These are phyloP conservation scores for Escallonia rubra DNA, from an alignment of 129 eudicot genomes.

Conservation along the genomic window DNA sequence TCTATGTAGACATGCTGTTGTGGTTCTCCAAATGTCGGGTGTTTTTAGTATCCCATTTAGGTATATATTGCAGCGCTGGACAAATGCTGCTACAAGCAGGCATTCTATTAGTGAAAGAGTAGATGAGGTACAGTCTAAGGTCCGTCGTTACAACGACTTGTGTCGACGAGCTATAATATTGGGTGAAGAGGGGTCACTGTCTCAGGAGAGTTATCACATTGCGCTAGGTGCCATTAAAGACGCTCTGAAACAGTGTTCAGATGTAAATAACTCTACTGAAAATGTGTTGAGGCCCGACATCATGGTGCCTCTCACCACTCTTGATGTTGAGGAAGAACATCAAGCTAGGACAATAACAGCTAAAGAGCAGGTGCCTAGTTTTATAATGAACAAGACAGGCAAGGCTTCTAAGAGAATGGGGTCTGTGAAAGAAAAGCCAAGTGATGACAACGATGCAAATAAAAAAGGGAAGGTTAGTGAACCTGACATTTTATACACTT, in stretches of 20 bases:
- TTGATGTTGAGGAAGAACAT: constrained; percentile 29
- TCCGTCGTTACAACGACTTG: constrained; percentile 72
- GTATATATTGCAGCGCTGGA: constrained; percentile 87
- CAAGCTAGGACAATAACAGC: constrained; percentile 27
- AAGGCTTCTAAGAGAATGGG: constrained; percentile 46
- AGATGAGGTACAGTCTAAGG: constrained; percentile 76
- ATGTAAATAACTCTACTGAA: constrained; percentile 31
- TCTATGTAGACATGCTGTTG: constrained; percentile 84
- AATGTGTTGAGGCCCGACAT: constrained; percentile 28
- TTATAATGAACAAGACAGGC: constrained; percentile 21
- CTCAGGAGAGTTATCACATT: constrained; percentile 69
- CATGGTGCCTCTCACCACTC: constrained; percentile 13
- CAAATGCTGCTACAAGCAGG: constrained; percentile 81
- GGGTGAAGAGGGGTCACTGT: constrained; percentile 92
- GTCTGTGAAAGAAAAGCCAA: constrained; percentile 43
- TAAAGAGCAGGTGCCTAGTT: constrained; percentile 22
- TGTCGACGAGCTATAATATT: constrained; percentile 84
- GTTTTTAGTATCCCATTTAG: constrained; percentile 62
- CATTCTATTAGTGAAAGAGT: constrained; percentile 51
- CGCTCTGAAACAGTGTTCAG: constrained; percentile 56
- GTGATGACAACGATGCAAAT: constrained; percentile 22
- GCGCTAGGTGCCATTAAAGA: constrained; percentile 66
- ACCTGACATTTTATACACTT: neutral
- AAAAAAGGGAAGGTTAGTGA: constrained; percentile 62
- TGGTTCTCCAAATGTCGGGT: constrained; percentile 97